Evolutionary conservation across 345 rosid species (phyloP).

Genomic region (Turnera subulata): DNA sequence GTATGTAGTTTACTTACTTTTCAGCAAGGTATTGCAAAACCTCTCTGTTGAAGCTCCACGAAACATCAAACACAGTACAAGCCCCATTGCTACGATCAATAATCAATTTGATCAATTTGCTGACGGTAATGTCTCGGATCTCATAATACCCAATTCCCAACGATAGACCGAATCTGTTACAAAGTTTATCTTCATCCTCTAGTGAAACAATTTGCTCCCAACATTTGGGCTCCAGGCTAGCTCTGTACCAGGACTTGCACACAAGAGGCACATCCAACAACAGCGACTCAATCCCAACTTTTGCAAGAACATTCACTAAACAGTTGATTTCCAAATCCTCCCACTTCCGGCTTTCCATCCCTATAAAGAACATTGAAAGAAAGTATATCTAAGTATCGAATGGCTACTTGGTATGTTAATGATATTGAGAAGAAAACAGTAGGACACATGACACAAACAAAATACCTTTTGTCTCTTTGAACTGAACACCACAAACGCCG

Average conservation of each 20-base stretch:
- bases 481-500: too few species aligned
- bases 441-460: too few species aligned
- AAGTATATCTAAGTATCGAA: too few species aligned
- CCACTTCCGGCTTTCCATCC: conserved; percentile 12
- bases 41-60: too few species aligned
- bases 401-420: too few species aligned
- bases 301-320: conserved; percentile 5
- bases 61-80: background rate
- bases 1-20: too few species aligned
- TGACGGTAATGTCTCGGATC: background rate
- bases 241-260: conserved; percentile 17
- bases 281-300: conserved; percentile 7
- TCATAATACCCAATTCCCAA: background rate
- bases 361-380: background rate
- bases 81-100: background rate
- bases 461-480: too few species aligned
- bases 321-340: conserved; percentile 10
- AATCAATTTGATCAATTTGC: background rate
- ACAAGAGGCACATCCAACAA: conserved; percentile 15
- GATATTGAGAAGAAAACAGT: too few species aligned
- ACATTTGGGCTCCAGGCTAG: conserved; percentile 2
- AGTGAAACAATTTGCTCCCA: conserved; percentile 3
- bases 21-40: too few species aligned
- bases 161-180: background rate
- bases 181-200: too few species aligned